Percentiles rank a stretch among this genome's conserved stretches.
Conservation (phyloP, 306 rosid species). For the Castanea sativa region DNA sequence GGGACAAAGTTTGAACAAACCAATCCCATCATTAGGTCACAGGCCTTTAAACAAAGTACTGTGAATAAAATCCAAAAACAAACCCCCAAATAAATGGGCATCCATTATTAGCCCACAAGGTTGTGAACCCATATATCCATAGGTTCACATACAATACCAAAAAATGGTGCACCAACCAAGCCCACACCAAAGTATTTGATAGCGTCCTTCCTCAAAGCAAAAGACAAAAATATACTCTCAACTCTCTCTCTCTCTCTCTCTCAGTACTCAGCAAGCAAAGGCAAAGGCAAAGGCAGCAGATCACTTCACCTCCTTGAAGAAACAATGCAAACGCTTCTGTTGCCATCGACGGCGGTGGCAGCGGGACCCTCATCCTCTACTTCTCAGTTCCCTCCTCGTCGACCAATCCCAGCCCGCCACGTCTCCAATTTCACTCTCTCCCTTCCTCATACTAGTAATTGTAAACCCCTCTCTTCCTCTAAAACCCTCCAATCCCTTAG, state of each 20-base stretch:
- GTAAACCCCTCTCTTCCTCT: slow-evolving; percentile 6
- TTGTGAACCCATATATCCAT: not conserved
- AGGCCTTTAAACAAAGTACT: not conserved
- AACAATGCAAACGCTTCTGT: slow-evolving; percentile 68
- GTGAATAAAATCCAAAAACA: not conserved
- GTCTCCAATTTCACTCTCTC: slow-evolving; percentile 18
- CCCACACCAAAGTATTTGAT: not conserved
- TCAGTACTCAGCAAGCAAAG: no score
- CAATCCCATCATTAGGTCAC: not conserved
- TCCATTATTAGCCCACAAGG: not conserved
- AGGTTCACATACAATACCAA: not conserved
- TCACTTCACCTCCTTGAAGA: not conserved
- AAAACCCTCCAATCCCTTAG: slow-evolving; percentile 23
- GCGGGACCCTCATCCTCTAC: slow-evolving; percentile 11
- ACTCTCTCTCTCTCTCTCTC: no score
- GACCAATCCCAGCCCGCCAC: slow-evolving; percentile 28
- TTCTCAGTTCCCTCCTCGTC: slow-evolving; percentile 10
- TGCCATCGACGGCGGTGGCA: slow-evolving; percentile 59
- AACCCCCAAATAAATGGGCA: not conserved
- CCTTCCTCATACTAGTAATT: slow-evolving; percentile 12
- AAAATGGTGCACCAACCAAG: not conserved
- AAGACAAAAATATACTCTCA: no score
- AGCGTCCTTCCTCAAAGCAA: not conserved
- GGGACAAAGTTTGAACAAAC: not conserved
- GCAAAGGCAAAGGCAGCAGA: not conserved